Evolutionary conservation across 805 yeast genomes (phyloP).

Genomic region (Cyberlindnera misumaiensis): DNA sequence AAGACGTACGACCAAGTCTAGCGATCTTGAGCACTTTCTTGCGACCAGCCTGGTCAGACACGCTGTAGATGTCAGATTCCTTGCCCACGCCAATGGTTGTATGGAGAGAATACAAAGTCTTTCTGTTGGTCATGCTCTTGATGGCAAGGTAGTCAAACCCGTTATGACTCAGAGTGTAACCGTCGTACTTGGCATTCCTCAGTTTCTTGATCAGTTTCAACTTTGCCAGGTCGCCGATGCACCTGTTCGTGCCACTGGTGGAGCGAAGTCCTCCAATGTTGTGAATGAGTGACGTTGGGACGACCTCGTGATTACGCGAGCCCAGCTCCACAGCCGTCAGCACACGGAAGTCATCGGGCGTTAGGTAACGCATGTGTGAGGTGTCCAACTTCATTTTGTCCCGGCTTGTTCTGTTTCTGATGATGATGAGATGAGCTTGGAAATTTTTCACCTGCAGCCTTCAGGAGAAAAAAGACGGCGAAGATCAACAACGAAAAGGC

Average conservation of each 20-base stretch:
- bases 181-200: constrained; percentile 92
- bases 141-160: constrained; percentile 93
- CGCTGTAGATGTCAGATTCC: constrained; percentile 90
- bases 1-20: constrained; percentile 89
- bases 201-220: constrained; percentile 67
- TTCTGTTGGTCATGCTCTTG: constrained; percentile 71
- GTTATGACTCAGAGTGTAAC: constrained; percentile 78
- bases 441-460: background rate
- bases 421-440: constrained; percentile 3
- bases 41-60: constrained; percentile 58
- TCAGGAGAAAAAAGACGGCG: too few relatives aligned
- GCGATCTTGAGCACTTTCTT: constrained; percentile 81
- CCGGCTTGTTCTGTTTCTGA: background rate
- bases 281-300: constrained; percentile 80
- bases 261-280: constrained; percentile 73
- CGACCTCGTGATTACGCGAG: constrained; percentile 88
- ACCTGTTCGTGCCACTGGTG: constrained; percentile 67
- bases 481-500: too few relatives aligned
- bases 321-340: constrained; percentile 88
- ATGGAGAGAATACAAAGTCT: constrained; percentile 72
- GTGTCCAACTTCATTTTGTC: constrained; percentile 90
- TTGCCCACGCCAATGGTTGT: constrained; percentile 93
- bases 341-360: constrained; percentile 85
- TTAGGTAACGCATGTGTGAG: constrained; percentile 86
- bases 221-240: constrained; percentile 83